Base-by-base conservation (phyloP, 495 filamentous ascomycete genomes). In the Trichocladium antarcticum region DNA sequence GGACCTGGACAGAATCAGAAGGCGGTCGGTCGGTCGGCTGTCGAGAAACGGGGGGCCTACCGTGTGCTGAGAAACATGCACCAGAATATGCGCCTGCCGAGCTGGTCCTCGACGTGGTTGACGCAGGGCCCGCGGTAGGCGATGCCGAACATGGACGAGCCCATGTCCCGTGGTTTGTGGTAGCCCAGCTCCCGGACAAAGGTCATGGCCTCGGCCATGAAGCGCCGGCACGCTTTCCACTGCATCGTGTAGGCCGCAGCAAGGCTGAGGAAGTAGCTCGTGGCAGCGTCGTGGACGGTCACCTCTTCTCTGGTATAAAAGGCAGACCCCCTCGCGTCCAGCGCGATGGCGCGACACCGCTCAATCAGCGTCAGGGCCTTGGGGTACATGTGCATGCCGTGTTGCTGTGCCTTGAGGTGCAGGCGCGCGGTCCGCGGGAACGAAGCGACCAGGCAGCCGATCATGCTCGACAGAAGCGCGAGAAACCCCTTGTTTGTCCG, bases 11-110 rank as follows among this genome's bases (percentile, higher is more conserved):
- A 27, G 8, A 27, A 8, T 27, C 24, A 27, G 24, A 22, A 42
- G 24, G 4, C 11, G 34, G 10, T 34, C 16, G 11, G 15, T n/a
- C n/a, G 32, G n/a, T 6, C 10, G 6, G 5, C 0, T 20, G 36
- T 27, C 14, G 28, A 21, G 2, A 29, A 42, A 20, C 0, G 42
- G 36, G 21, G 38, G 15, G 72, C 57, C 29, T 68, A 77, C 67
- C 77, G 69, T 43, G 82, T 72, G 4, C 79, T 79, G 6, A 85
- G 75, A 40, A 89, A 74, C 53, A 84, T 72, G 17, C 79, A 75
- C 76, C 86, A 95, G 57, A 90, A 93, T 22, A 92, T 69, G 21
- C 88, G 78, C 48, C 82, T 79, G 14, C 81, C 80, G 37, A 90
- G 76, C 59, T 95, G 84, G 58, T 85, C 81, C 34, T 80, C 78